Evolutionary conservation across 2,329 filamentous ascomycete genomes (phyloP).

Genomic region (Calcarisporium arbuscula): DNA sequence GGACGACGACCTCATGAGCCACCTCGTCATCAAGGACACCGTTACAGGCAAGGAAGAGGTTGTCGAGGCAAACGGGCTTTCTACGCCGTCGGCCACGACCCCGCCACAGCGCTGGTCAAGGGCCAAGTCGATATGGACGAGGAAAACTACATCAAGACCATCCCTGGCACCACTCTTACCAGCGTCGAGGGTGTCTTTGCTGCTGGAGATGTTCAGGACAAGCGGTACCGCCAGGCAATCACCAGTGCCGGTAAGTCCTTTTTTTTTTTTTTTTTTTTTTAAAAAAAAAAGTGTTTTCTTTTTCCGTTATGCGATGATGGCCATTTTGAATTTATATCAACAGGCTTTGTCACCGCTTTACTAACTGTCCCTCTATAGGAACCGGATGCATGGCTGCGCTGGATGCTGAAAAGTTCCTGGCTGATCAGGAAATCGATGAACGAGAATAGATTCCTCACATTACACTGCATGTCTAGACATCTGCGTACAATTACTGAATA

Average conservation of each 20-base stretch:
- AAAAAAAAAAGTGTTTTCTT: background rate
- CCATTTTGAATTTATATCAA: too few relatives aligned
- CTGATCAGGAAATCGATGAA: constrained; percentile 57
- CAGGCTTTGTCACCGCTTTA: too few relatives aligned
- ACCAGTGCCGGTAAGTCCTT: constrained; percentile 78
- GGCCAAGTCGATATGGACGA: constrained; percentile 81
- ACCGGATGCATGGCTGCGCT: constrained; percentile 93
- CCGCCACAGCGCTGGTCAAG: constrained; percentile 85
- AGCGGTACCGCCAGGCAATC: constrained; percentile 94
- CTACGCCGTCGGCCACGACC: constrained; percentile 96
- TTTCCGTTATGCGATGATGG: too few relatives aligned
- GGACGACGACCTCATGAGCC: constrained; percentile 79
- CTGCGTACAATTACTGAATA: too few relatives aligned
- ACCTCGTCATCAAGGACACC: constrained; percentile 76
- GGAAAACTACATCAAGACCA: constrained; percentile 86
- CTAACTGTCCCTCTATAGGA: constrained; percentile 46
- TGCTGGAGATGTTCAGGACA: constrained; percentile 96
- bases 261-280: background rate
- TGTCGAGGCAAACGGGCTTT: constrained; percentile 91
- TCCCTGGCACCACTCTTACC: constrained; percentile 81
- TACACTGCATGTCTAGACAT: constrained; percentile 2
- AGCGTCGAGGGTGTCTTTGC: constrained; percentile 91
- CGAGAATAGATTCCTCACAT: background rate
- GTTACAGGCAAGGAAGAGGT: constrained; percentile 70
- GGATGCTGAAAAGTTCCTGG: constrained; percentile 89